Evolutionary conservation across 2,329 filamentous ascomycete genomes (phyloP).

Genomic region (Coniochaeta sp.): DNA sequence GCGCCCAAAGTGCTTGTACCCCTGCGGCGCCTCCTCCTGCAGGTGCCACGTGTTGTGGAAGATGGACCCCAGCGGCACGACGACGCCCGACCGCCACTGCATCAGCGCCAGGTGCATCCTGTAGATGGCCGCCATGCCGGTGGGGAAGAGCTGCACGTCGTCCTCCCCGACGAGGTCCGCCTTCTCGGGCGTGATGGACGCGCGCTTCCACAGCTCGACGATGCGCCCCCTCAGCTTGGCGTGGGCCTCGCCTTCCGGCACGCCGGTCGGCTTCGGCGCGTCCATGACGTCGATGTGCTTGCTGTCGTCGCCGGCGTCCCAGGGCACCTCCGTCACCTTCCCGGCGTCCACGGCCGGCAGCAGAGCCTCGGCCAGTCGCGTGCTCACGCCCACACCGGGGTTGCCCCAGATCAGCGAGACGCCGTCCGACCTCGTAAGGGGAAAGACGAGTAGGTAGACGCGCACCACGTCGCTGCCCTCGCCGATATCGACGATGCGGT

Average conservation of each 20-base stretch:
- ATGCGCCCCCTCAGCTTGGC: slow-evolving; percentile 30
- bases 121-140: slow-evolving; percentile 47
- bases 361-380: slow-evolving; percentile 35
- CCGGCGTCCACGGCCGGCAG: slow-evolving; percentile 26
- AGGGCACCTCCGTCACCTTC: slow-evolving; percentile 18
- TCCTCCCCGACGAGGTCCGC: slow-evolving; percentile 18
- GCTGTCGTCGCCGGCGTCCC: slow-evolving; percentile 13
- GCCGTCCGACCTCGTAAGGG: slow-evolving; percentile 23
- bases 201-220: slow-evolving; percentile 30
- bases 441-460: slow-evolving; percentile 36
- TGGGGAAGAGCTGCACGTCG: slow-evolving; percentile 46
- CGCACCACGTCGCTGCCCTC: slow-evolving; percentile 21
- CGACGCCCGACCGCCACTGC: slow-evolving; percentile 22
- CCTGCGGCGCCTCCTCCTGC: slow-evolving; percentile 33
- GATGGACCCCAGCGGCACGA: slow-evolving; percentile 39
- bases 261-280: slow-evolving; percentile 26
- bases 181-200: slow-evolving; percentile 20
- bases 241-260: slow-evolving; percentile 30
- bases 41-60: slow-evolving; percentile 43
- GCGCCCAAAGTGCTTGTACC: slow-evolving; percentile 38
- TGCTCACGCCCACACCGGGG: slow-evolving; percentile 36
- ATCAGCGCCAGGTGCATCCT: slow-evolving; percentile 29
- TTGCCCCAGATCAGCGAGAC: slow-evolving; percentile 37
- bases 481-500: slow-evolving; percentile 31
- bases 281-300: background rate